A percentile compares a stretch with the other conserved stretches of the same genome.
These are phyloP conservation scores for Camellia lanceoleosa DNA, from an alignment of 148 eudicot genomes.

Conservation along the genomic window DNA sequence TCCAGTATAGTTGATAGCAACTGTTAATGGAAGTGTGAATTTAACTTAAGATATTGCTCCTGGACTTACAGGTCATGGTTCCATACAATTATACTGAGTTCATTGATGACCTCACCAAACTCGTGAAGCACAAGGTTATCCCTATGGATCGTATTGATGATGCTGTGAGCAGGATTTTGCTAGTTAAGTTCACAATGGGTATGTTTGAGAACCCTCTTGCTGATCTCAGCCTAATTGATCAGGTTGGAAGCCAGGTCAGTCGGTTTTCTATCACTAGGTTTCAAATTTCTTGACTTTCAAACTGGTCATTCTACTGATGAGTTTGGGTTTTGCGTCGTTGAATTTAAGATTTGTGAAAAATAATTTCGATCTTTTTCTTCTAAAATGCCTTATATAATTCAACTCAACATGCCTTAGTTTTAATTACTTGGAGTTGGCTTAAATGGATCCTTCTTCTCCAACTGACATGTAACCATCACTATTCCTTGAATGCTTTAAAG, in stretches of 20 bases:
- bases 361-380: no score
- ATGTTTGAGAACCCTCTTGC: constrained; percentile 84
- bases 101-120: constrained; percentile 55
- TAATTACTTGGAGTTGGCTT: no score
- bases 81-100: constrained; percentile 64
- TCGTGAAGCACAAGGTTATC: constrained; percentile 63
- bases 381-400: no score
- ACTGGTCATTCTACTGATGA: no score
- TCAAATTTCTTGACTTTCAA: background rate
- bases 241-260: constrained; percentile 74
- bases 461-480: no score
- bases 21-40: background rate
- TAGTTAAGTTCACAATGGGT: constrained; percentile 78
- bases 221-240: constrained; percentile 60
- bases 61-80: constrained; percentile 68
- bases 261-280: background rate
- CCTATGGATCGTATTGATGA: constrained; percentile 81
- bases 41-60: background rate
- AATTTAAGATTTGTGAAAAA: background rate
- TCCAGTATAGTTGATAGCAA: constrained; percentile 1
- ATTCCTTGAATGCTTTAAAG: no score
- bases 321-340: background rate
- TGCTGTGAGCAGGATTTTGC: constrained; percentile 76
- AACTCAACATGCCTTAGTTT: no score
- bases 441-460: no score